A percentile compares a stretch with the other conserved stretches of the same genome.
Evolutionary conservation across 2,329 filamentous ascomycete species (phyloP).

Genomic region (Penicillium sp.): DNA sequence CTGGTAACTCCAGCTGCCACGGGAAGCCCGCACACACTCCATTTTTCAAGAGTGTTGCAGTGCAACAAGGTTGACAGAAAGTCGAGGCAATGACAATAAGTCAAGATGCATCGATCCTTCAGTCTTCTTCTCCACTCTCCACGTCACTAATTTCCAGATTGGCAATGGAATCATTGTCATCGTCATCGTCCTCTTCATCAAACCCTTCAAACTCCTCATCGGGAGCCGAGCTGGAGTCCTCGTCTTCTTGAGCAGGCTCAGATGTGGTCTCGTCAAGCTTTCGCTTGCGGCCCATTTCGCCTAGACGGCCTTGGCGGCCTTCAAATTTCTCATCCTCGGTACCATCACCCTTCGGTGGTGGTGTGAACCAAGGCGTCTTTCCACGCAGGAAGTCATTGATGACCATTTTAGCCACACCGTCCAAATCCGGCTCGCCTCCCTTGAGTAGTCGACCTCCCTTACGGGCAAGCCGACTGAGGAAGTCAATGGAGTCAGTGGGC

Average conservation of each 20-base stretch:
- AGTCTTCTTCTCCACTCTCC: conserved; percentile 40
- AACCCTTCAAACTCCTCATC: conserved; percentile 34
- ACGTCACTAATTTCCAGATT: conserved; percentile 42
- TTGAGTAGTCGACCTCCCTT: conserved; percentile 82
- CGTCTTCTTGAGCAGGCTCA: conserved; percentile 30
- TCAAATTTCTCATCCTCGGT: conserved; percentile 52
- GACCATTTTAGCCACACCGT: conserved; percentile 94
- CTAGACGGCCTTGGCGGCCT: conserved; percentile 69
- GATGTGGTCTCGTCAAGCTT: conserved; percentile 56
- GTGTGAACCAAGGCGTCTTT: conserved; percentile 93
- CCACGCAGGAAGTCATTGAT: conserved; percentile 93
- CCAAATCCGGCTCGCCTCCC: conserved; percentile 89
- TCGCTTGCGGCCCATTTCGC: conserved; percentile 76
- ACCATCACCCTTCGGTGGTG: conserved; percentile 58
- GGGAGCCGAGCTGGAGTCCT: conserved; percentile 34
- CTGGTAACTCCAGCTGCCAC: too few species aligned
- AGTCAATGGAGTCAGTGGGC: conserved; percentile 70
- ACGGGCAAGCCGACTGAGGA: conserved; percentile 78
- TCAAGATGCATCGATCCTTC: conserved; percentile 12
- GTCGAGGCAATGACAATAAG: conserved; percentile 1
- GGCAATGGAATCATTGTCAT: conserved; percentile 41
- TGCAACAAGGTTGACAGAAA: not conserved
- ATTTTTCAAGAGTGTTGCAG: conserved; percentile 3
- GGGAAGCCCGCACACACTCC: conserved; percentile 1
- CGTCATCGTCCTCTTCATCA: conserved; percentile 38